Evolutionary conservation across 2,329 filamentous ascomycete genomes (phyloP), one percentile per base, ranked within the genome.

Genomic region (Fonsecaea erecta): DNA sequence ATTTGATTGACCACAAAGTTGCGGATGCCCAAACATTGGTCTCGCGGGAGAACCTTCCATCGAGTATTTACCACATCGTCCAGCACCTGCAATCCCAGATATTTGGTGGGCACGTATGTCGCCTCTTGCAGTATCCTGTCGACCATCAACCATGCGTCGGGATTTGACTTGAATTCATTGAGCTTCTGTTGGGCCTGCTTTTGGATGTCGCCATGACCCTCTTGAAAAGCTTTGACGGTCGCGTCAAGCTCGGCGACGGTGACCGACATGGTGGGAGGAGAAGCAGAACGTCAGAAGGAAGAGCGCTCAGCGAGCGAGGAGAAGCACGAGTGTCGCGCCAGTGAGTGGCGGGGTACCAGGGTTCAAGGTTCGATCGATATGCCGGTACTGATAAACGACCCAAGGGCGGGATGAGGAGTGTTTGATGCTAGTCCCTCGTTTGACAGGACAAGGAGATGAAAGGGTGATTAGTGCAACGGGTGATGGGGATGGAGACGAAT

Each of bases 1-100:
- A 99, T 99, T 82, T 96, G 97, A 81, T 96, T 93, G 74, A 99
- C 95, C 68, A 99, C 92, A 78, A 99, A 99, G 83, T 99, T 99
- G 74, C 95, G 93, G 76, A 99, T 99, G 70, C 95, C 95, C 85
- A 95, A 89, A 80, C 95, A 97, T 81, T 99, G 95, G 71, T 98
- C 94, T 75, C 93, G 88, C 60, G 95, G 95, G 68, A 99, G 83
- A 65, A 98, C 93, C 83, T 97, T 99, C 96, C 95, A 99, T 83
- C 95, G 89, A 72, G 95, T 99, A 88, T 94, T 92, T 77, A 99
- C 98, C 71, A 99, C 94, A 86, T 92, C 93, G 82, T 99, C 95
- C 70, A 99, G 88, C 71, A 99, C 93, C 81, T 99, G 95, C 71
- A 99, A 84, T 60, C 93, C 95, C 74, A 99, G 85, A 79, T 96